Percentiles rank a stretch among this genome's conserved stretches.
Conservation (phyloP, 139 green algal species). For the Chlorella sp. region DNA sequence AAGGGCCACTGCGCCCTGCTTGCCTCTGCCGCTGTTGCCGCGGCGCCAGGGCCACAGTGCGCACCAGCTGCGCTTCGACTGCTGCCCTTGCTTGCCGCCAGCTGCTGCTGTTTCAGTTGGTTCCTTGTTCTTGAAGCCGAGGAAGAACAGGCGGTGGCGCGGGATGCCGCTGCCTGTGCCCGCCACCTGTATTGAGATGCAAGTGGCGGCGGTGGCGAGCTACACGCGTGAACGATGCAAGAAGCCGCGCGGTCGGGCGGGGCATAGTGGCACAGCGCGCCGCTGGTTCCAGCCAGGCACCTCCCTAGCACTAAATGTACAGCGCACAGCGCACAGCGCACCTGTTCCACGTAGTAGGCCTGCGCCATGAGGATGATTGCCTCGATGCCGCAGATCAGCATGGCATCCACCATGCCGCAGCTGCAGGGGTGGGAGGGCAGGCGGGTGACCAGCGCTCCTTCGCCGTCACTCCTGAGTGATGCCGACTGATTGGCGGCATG, state of each 20-base stretch:
- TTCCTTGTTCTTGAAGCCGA: constrained; percentile 35
- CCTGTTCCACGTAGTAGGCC: constrained; percentile 63
- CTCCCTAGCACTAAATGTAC: too few species aligned
- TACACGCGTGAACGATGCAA: background rate
- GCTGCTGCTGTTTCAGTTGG: background rate
- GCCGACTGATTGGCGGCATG: too few species aligned
- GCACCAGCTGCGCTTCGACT: too few species aligned
- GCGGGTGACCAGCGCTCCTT: too few species aligned
- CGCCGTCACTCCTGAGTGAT: too few species aligned
- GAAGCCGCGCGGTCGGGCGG: too few species aligned
- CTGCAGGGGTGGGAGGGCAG: too few species aligned
- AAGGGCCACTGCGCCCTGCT: background rate
- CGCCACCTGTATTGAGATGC: constrained; percentile 29
- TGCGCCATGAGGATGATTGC: constrained; percentile 23
- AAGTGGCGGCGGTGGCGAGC: background rate
- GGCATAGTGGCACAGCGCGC: too few species aligned
- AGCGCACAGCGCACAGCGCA: background rate
- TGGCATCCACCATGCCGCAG: too few species aligned
- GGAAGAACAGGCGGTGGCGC: constrained; percentile 52
- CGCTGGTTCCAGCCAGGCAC: too few species aligned
- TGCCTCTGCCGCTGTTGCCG: background rate
- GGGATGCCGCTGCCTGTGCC: constrained; percentile 48
- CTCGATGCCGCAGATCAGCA: constrained; percentile 22
- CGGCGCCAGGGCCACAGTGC: too few species aligned
- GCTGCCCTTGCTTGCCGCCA: background rate